Conservation (phyloP, 352 stramenopile species). For the Aphanomyces astaci region DNA sequence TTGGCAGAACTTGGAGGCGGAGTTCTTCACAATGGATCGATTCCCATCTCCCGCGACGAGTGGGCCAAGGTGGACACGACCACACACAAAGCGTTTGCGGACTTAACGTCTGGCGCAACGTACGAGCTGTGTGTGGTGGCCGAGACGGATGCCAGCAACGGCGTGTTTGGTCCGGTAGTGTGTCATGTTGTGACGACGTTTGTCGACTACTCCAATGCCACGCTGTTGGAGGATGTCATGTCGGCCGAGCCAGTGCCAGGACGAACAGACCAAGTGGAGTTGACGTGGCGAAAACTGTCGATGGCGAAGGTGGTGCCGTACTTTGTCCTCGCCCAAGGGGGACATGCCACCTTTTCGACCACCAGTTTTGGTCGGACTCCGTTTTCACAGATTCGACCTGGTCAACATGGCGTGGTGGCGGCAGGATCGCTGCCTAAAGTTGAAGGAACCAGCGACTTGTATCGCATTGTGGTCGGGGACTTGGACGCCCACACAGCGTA, state of each 20-base stretch:
- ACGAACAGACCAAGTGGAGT: slow-evolving; percentile 34
- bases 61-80: slow-evolving; percentile 35
- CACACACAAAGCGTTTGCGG: slow-evolving; percentile 50
- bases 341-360: slow-evolving; percentile 30
- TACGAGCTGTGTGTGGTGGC: slow-evolving; percentile 70
- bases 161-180: slow-evolving; percentile 47
- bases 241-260: slow-evolving; percentile 33
- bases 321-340: slow-evolving; percentile 53
- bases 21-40: slow-evolving; percentile 68
- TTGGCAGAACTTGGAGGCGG: slow-evolving; percentile 49
- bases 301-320: slow-evolving; percentile 41
- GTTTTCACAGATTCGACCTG: slow-evolving; percentile 32
- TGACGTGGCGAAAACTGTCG: slow-evolving; percentile 34
- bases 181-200: slow-evolving; percentile 55
- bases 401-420: slow-evolving; percentile 37
- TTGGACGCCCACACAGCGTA: slow-evolving; percentile 46
- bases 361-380: slow-evolving; percentile 32
- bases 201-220: slow-evolving; percentile 75
- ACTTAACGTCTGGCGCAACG: slow-evolving; percentile 48
- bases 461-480: slow-evolving; percentile 25
- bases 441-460: slow-evolving; percentile 16
- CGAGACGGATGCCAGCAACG: slow-evolving; percentile 58
- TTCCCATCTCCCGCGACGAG: slow-evolving; percentile 62
- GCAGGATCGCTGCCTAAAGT: slow-evolving; percentile 35
- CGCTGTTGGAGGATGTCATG: slow-evolving; percentile 47